phyloP scores from a whole-genome alignment of 371 early-diverging fungal genomes.

The Saksenaea vasiformis region DNA sequence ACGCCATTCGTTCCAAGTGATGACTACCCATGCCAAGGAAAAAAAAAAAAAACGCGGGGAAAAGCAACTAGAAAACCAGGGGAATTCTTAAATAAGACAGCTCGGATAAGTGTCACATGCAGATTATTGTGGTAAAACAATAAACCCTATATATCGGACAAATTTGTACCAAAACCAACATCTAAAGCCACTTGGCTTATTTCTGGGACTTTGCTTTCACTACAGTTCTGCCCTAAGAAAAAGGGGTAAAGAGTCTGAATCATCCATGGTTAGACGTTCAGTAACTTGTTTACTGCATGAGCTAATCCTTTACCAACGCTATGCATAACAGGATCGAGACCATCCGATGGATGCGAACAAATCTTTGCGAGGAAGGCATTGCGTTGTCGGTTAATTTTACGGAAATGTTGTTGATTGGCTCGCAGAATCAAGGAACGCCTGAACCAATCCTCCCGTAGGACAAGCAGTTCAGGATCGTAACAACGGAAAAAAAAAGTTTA shows the following conservation, averaged over 20 bases:
- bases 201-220: no score
- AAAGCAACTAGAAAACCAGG: constrained; percentile 1
- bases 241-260: no score
- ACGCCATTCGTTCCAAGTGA: constrained; percentile 32
- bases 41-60: background rate
- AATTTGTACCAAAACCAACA: background rate
- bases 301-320: background rate
- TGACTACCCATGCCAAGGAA: constrained; percentile 26
- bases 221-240: no score
- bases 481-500: no score
- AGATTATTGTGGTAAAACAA: background rate
- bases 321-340: no score
- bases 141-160: background rate
- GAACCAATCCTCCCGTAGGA: background rate
- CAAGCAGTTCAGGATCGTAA: no score
- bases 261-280: no score
- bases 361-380: no score
- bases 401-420: background rate
- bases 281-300: no score
- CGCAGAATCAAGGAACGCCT: background rate
- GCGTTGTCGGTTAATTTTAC: background rate
- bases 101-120: background rate
- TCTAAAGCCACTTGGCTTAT: background rate
- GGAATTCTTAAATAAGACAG: background rate
- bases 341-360: no score